Evolutionary conservation across 192 early-diverging fungal genomes (phyloP), one percentile per base, ranked within the genome.

Genomic region (Phycomyces blakesleeanus): DNA sequence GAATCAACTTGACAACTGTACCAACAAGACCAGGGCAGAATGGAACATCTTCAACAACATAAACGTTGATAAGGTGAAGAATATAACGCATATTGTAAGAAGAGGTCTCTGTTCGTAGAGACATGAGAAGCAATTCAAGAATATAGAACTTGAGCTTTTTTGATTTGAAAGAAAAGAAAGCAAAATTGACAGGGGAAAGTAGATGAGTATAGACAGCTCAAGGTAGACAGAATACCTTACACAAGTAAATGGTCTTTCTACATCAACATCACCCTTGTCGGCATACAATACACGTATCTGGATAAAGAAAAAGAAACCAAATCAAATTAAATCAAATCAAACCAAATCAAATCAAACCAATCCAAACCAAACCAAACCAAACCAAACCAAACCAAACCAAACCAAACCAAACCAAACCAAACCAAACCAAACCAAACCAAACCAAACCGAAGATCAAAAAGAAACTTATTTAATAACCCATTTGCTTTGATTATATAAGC

Each of bases 31-130:
- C 88, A 40, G 87, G 87, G 57, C 87, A 87, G 38, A 87, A 88
- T 5, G 84, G 72, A 1, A 84, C 86, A 78, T 93, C 92, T 56
- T 93, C 89, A 34, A 83, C 74, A 0, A 83, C 85, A 68, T 90
- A 93, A 34, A 85, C 85, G 24, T 80, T 77, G 51, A 92, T 80
- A 2, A 92, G 55, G 55, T 90, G 84, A 10, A 92, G 73, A 15
- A 89, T 37, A 51, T 84, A 85, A 37, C 86, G 74, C 51, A 83
- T 55, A 64, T 93, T 93, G 57, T 78, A 76, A 0, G 88, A 78
- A 1, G 75, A 79, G 0, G 76, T 76, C 54, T 93, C 91, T 8
- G 85, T 78, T 40, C 77, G 71, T 10, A 91, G 76, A 5, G 89
- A 87, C 27, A 67, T 80, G 11, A 90, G 57, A 0, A 93, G 79